A percentile compares a stretch with the other conserved stretches of the same genome.
Evolutionary conservation across 306 rosid genomes (phyloP).

Genomic region (Pachyrhizus erosus): DNA sequence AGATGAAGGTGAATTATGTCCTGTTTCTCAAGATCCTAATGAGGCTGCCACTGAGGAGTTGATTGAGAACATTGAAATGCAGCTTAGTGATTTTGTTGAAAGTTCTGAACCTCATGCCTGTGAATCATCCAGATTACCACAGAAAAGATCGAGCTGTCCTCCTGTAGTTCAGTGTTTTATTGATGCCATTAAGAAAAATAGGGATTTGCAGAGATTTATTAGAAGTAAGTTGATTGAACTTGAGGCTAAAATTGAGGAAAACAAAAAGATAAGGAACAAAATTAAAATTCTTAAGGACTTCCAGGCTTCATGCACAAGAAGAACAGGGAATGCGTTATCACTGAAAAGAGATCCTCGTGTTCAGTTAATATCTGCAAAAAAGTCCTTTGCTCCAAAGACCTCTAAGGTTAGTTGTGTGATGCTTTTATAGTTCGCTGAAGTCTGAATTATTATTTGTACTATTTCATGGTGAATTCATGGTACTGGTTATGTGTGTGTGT

Average conservation of each 20-base stretch:
- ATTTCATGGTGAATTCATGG: conserved; percentile 28
- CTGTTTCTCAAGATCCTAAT: conserved; percentile 38
- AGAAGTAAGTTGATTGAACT: conserved; percentile 68
- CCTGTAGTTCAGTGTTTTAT: conserved; percentile 65
- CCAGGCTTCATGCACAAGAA: conserved; percentile 70
- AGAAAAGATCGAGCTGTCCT: conserved; percentile 60
- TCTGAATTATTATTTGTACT: conserved; percentile 7
- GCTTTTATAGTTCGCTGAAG: conserved; percentile 16
- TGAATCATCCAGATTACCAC: conserved; percentile 43
- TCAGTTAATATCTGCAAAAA: conserved; percentile 74
- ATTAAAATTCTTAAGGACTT: conserved; percentile 82
- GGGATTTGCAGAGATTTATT: conserved; percentile 70
- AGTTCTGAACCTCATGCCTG: conserved; percentile 44
- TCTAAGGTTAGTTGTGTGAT: conserved; percentile 62
- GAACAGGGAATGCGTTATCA: conserved; percentile 73
- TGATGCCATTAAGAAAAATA: conserved; percentile 83
- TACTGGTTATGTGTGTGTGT: conserved; percentile 13
- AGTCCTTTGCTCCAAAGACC: conserved; percentile 47
- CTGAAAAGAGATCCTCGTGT: conserved; percentile 73
- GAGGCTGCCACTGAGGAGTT: conserved; percentile 16
- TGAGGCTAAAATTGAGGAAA: conserved; percentile 88
- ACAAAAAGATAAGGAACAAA: conserved; percentile 60
- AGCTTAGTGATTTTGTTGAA: conserved; percentile 38
- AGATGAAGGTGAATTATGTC: conserved; percentile 42
- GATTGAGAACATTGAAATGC: conserved; percentile 38